Evolutionary conservation across 441 rosid species (phyloP).

Genomic region (Lepidium campestre): DNA sequence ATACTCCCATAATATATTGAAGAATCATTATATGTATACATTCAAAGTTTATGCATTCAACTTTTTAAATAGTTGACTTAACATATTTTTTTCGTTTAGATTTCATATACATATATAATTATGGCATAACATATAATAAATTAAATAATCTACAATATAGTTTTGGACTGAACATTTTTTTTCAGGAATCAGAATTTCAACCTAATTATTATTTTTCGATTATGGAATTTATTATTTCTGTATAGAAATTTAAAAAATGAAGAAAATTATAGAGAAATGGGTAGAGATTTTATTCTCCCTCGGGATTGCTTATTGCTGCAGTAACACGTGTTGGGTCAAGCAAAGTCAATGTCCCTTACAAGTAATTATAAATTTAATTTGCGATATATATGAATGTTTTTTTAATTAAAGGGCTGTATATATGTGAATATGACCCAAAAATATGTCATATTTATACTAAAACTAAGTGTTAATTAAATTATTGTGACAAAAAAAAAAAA

Average conservation of each 20-base stretch:
- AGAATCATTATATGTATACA: not conserved
- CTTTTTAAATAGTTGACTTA: too few relatives aligned
- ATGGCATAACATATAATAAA: not conserved
- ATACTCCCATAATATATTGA: not conserved
- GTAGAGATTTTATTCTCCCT: constrained; percentile 18
- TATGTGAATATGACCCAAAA: not conserved
- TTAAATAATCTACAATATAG: too few relatives aligned
- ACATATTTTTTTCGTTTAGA: not conserved
- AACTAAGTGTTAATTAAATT: too few relatives aligned
- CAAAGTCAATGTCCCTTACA: not conserved
- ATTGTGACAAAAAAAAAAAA: too few relatives aligned
- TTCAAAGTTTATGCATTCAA: not conserved
- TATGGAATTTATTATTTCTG: not conserved
- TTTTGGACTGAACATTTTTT: too few relatives aligned
- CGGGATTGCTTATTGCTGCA: constrained; percentile 26
- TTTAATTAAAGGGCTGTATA: too few relatives aligned
- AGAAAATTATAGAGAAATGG: not conserved
- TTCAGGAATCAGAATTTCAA: not conserved
- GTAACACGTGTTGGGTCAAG: constrained; percentile 14
- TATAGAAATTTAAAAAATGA: not conserved
- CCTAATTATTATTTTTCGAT: not conserved
- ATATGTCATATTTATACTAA: not conserved
- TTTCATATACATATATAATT: not conserved
- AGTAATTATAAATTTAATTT: not conserved
- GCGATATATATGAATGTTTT: not conserved